Evolutionary conservation across 202 grass and related monocot genomes (phyloP).

Genomic region (Cymbopogon flexuosus): DNA sequence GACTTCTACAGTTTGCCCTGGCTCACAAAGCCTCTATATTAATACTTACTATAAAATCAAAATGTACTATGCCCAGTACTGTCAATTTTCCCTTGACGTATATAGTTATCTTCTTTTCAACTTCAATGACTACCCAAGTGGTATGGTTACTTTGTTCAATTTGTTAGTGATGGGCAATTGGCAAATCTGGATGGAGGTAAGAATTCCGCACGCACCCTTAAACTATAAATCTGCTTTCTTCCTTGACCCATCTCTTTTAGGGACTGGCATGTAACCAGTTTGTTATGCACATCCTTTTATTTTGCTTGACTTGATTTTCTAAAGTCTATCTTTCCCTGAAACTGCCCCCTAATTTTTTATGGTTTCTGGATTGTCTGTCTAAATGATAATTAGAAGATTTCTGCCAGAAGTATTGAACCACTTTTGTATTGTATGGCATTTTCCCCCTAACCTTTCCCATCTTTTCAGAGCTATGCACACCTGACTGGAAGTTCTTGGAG

Average conservation of each 20-base stretch:
- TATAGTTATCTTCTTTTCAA: conserved; percentile 96
- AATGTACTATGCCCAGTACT: conserved; percentile 9
- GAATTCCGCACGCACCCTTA: conserved; percentile 24
- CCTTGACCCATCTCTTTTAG: not conserved
- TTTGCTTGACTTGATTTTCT: not conserved
- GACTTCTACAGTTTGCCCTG: conserved; percentile 9
- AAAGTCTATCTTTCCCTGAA: not conserved
- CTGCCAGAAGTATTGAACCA: not conserved
- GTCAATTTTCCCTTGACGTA: conserved; percentile 47
- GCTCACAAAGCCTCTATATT: not conserved
- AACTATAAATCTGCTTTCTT: not conserved
- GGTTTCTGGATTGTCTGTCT: not conserved
- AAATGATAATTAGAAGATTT: not conserved
- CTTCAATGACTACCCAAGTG: conserved; percentile 97
- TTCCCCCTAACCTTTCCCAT: conserved; percentile 20
- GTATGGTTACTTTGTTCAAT: conserved; percentile 98
- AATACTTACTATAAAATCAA: not conserved
- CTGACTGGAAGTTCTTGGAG: conserved; percentile 92
- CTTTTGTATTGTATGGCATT: conserved; percentile 16
- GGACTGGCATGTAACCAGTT: not conserved
- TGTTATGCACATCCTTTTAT: not conserved
- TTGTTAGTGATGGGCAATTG: conserved; percentile 95
- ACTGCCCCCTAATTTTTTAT: not conserved
- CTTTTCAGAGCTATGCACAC: conserved; percentile 71
- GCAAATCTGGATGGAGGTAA: conserved; percentile 94